These are phyloP conservation scores for Excoecaria agallocha DNA, from an alignment of 345 rosid species.

Conservation along the genomic window DNA sequence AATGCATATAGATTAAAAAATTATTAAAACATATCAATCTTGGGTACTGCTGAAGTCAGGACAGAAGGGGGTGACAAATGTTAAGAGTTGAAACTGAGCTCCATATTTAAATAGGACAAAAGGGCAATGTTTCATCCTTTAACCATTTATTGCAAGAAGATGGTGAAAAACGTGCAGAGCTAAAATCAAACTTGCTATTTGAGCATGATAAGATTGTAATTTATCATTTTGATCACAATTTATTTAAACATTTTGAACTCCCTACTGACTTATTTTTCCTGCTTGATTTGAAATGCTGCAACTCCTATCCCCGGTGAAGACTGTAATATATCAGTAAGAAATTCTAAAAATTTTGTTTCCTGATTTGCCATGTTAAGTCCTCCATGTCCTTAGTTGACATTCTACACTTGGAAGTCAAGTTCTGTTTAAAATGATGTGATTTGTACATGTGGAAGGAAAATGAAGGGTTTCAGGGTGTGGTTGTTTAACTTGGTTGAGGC, in stretches of 20 bases:
- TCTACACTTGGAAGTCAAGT: no score
- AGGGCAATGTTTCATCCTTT: conserved; percentile 46
- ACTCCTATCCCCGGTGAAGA: conserved; percentile 64
- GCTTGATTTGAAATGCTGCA: conserved; percentile 22
- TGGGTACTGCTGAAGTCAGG: no score
- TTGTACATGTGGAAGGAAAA: not conserved
- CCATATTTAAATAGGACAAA: conserved; percentile 68
- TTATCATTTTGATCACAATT: conserved; percentile 24
- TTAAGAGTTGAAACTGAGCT: conserved; percentile 56
- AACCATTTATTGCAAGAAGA: conserved; percentile 61
- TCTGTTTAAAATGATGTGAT: not conserved
- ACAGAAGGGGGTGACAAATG: conserved; percentile 72
- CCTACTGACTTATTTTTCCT: not conserved
- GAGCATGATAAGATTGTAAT: conserved; percentile 81
- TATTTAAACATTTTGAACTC: not conserved
- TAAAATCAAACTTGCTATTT: conserved; percentile 56
- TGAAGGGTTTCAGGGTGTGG: not conserved
- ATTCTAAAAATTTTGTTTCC: conserved; percentile 13
- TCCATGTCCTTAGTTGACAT: not conserved
- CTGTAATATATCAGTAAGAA: conserved; percentile 92
- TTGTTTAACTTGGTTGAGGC: no score
- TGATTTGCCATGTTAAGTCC: not conserved
- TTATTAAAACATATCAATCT: no score
- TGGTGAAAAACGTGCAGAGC: conserved; percentile 55
- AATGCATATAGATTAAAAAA: no score